These are phyloP conservation scores for Raffaelea ambrosiae DNA, from an alignment of 2,329 filamentous ascomycete genomes.

Conservation along the genomic window DNA sequence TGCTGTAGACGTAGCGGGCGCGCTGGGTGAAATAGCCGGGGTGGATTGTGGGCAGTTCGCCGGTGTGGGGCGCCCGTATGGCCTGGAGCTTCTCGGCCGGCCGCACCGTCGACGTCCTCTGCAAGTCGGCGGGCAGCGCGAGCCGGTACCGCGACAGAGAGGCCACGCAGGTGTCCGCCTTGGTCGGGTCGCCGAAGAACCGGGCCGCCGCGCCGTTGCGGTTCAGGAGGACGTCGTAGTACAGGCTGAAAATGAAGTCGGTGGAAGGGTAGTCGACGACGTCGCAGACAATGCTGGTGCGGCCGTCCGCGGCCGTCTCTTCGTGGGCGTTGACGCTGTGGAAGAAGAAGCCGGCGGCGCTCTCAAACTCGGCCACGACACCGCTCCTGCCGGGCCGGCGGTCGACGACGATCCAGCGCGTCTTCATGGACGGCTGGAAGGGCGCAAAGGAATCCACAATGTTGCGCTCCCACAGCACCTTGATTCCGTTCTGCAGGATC, in stretches of 20 bases:
- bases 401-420: conserved; percentile 69
- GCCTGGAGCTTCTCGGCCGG: conserved; percentile 27
- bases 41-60: conserved; percentile 62
- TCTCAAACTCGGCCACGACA: conserved; percentile 60
- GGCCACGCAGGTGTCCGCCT: conserved; percentile 25
- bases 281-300: conserved; percentile 56
- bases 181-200: conserved; percentile 32
- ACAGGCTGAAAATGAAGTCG: conserved; percentile 58
- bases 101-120: background rate
- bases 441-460: conserved; percentile 58
- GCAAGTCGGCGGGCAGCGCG: background rate
- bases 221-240: conserved; percentile 59
- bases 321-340: conserved; percentile 74
- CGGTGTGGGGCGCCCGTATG: conserved; percentile 43
- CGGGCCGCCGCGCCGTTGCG: conserved; percentile 34
- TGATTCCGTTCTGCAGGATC: conserved; percentile 42
- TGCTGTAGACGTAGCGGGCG: conserved; percentile 54
- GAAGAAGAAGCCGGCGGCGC: conserved; percentile 66
- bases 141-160: conserved; percentile 32
- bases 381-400: conserved; percentile 43
- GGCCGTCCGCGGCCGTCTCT: conserved; percentile 25
- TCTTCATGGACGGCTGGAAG: conserved; percentile 47
- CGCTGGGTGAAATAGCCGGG: conserved; percentile 39
- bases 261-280: conserved; percentile 53
- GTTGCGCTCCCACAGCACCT: conserved; percentile 57